Evolutionary conservation across 331 rosid species (phyloP), one percentile per base, ranked within the genome.

Genomic region (Pyracantha coccinea): DNA sequence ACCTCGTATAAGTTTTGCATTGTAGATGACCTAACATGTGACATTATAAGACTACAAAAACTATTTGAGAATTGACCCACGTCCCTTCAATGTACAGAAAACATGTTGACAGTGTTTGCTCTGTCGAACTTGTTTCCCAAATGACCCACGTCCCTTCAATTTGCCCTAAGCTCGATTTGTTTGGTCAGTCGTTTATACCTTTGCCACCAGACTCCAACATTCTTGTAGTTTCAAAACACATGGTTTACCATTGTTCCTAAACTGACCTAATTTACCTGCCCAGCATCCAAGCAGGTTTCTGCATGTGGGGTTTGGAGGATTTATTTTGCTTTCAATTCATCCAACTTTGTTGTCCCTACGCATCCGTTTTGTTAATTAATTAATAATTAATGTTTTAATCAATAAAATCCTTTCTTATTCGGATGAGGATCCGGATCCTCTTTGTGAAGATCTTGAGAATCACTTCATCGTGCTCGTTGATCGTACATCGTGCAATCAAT

Each of bases 241-340:
- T 47, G n/a, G n/a, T 16, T n/a, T 5, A 2, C 62, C 70, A 74
- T 50, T 62, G 70, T 27, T 44, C 61, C 70, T 60, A 45, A 7
- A 61, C 21, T 25, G 45, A 53, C 55, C 28, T 9, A 35, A 35
- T 35, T 35, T 35, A 9, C 44, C 44, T 35, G 44, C 44, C 44
- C 44, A 9, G 1, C 45, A 58, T 57, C 38, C 41, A 25, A 19
- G 44, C 27, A 41, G 41, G 44, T 17, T 63, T 73, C 61, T 19
- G 67, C 45, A 17, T 6, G 77, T 73, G 77, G 69, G 77, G 45
- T 73, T 60, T 58, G 27, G 19, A 35, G 38, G 38, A 35, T 35
- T 72, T 38, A 35, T 29, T 54, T 41, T 28, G 31, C 29, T 19
- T 61, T 47, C 21, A n/a, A 50, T 50, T 50, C 55, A 50, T 16